These are phyloP conservation scores for Spencermartinsiella ligniputridi DNA, from an alignment of 1,139 yeast genomes.

Conservation along the genomic window DNA sequence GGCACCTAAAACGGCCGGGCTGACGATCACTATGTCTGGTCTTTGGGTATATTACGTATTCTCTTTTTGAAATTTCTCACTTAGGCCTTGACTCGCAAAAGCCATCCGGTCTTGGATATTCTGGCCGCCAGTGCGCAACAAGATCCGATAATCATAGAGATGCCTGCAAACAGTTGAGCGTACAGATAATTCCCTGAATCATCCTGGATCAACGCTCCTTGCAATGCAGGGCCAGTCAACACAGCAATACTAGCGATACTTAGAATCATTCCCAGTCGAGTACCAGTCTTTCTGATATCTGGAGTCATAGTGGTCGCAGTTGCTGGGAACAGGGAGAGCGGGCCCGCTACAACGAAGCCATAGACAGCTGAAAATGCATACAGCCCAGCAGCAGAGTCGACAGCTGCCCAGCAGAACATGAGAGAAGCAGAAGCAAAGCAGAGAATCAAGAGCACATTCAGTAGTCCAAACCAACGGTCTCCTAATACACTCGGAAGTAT, in stretches of 20 bases:
- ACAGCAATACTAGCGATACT: slow-evolving; percentile 51
- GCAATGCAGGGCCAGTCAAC: slow-evolving; percentile 49
- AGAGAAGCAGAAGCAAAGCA: neutral
- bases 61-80: too few species aligned
- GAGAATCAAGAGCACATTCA: slow-evolving; percentile 38
- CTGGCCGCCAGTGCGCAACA: slow-evolving; percentile 66
- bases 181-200: slow-evolving; percentile 13
- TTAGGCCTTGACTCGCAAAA: neutral
- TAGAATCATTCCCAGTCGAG: slow-evolving; percentile 59
- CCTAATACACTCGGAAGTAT: slow-evolving; percentile 46
- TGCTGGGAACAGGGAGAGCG: slow-evolving; percentile 42
- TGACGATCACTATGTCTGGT: too few species aligned
- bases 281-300: slow-evolving; percentile 32
- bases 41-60: too few species aligned
- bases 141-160: slow-evolving; percentile 12
- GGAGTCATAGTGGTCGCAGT: slow-evolving; percentile 49
- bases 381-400: slow-evolving; percentile 44
- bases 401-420: slow-evolving; percentile 36
- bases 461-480: slow-evolving; percentile 42
- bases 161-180: slow-evolving; percentile 23
- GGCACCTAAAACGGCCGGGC: too few species aligned
- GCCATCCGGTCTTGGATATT: neutral
- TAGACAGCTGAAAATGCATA: slow-evolving; percentile 38
- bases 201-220: slow-evolving; percentile 42
- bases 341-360: slow-evolving; percentile 48